Base-by-base conservation (phyloP, 1,284 basidiomycete genomes). In the Rhodotorula sp. region DNA sequence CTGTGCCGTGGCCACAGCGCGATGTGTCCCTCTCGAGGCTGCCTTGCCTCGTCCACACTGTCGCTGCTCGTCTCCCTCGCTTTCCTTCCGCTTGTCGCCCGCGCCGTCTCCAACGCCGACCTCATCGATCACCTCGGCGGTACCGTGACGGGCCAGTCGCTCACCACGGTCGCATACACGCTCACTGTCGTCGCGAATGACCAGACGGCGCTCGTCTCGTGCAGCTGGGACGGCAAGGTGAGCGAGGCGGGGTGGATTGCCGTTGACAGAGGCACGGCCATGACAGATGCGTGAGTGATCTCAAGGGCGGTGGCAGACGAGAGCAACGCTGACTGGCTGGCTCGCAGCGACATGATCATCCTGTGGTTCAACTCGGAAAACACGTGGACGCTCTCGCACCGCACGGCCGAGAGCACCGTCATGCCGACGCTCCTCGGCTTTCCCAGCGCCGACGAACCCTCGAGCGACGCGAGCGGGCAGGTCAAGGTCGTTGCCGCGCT, bases 341-440 rank as follows among this genome's bases (percentile, higher is more conserved):
- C 34, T 21, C 50, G 19, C 61, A 63, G 64, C 34, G 67, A 67
- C 54, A 57, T 67, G 23, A n/a, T 67, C n/a, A 57, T 72, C 25
- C 55, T 70, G 21, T 73, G 72, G 68, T 61, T 64, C 14, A 73
- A 66, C 57, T 23, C 44, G 13, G 57, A 64, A 50, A 45, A 21
- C 4, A 27, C 46, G 16, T 71, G 72, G 72, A 74, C 72, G 2
- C 61, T 74, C 48, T 68, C 66, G 34, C 72, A 73, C 52, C 72
- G 72, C 9, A 60, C 64, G 7, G 68, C 65, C 14, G 53, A 62
- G 17, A 48, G 64, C 2, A 71, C 66, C 4, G 54, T 42, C 16
- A 62, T 74, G 53, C 72, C 69, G 0, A 56, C 58, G 0, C 57
- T 74, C 27, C 59, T 69, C 46, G 58, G 54, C 19, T 7, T 48